A percentile compares a stretch with the other conserved stretches of the same genome.
Evolutionary conservation across 1,284 basidiomycete species (phyloP).

Genomic region (Erythrobasidium hasegawianum): DNA sequence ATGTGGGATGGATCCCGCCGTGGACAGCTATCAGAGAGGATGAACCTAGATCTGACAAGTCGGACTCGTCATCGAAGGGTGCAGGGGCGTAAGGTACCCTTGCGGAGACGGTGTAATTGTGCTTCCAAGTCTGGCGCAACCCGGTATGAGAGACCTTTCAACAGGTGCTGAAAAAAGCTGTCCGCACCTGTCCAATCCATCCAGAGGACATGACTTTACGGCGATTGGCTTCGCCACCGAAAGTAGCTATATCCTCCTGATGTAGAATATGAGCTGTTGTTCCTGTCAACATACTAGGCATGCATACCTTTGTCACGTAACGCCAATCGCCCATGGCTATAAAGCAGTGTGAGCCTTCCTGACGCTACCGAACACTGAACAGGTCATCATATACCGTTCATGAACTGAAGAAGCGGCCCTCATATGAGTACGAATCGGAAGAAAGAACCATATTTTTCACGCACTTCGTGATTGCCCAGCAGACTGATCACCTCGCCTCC

Average conservation of each 20-base stretch:
- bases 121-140: conserved; percentile 63
- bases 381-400: conserved; percentile 1
- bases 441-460: conserved; percentile 5
- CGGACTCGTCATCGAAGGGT: background rate
- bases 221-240: conserved; percentile 53
- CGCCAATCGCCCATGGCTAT: conserved; percentile 50
- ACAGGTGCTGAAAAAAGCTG: background rate
- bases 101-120: conserved; percentile 77
- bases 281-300: background rate
- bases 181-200: conserved; percentile 60
- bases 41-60: background rate
- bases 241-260: conserved; percentile 48
- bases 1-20: conserved; percentile 74
- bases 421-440: background rate
- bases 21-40: conserved; percentile 47
- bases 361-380: too few relatives aligned
- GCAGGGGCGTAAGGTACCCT: conserved; percentile 69
- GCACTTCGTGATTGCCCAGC: conserved; percentile 72
- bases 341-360: background rate
- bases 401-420: background rate
- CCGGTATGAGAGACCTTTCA: background rate
- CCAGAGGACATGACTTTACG: conserved; percentile 65
- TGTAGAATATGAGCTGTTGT: background rate
- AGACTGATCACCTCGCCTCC: conserved; percentile 72
- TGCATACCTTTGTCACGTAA: conserved; percentile 48